A percentile compares a stretch with the other conserved stretches of the same genome.
Conservation (phyloP, 805 yeast genomes). For the Candida tibetensis region DNA sequence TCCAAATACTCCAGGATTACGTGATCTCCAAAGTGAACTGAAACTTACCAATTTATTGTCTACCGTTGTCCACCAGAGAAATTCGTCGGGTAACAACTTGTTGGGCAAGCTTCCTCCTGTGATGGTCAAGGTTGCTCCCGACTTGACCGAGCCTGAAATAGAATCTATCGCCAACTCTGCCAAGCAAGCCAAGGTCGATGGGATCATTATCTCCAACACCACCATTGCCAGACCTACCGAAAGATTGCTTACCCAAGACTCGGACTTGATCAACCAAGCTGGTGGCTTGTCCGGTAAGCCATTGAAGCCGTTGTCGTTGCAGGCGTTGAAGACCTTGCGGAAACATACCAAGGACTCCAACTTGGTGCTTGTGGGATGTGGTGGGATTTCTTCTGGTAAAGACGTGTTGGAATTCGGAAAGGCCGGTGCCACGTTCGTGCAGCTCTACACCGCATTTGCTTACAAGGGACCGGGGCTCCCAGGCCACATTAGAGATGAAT, state of each 20-base stretch:
- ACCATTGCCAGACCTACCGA: slow-evolving; percentile 77
- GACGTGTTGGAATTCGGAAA: slow-evolving; percentile 90
- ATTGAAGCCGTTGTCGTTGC: slow-evolving; percentile 71
- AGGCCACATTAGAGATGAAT: slow-evolving; percentile 41
- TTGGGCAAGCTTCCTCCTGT: slow-evolving; percentile 66
- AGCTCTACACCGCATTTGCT: slow-evolving; percentile 86
- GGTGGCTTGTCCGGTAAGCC: slow-evolving; percentile 97
- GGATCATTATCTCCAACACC: slow-evolving; percentile 89
- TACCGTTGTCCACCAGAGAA: slow-evolving; percentile 67
- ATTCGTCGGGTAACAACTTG: slow-evolving; percentile 41
- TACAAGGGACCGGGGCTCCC: slow-evolving; percentile 89
- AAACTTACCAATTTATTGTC: slow-evolving; percentile 67
- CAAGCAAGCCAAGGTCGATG: slow-evolving; percentile 75
- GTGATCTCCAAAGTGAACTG: slow-evolving; percentile 77
- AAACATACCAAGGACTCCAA: slow-evolving; percentile 72
- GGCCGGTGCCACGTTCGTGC: slow-evolving; percentile 91
- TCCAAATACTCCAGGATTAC: slow-evolving; percentile 93
- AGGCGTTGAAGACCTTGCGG: slow-evolving; percentile 68
- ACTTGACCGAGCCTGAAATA: slow-evolving; percentile 76
- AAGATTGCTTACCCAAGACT: slow-evolving; percentile 47
- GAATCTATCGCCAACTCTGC: slow-evolving; percentile 81
- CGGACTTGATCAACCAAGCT: slow-evolving; percentile 47
- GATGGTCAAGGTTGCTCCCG: slow-evolving; percentile 92
- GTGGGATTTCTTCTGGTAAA: slow-evolving; percentile 83
- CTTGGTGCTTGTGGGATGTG: slow-evolving; percentile 85